Evolutionary conservation across 2,329 filamentous ascomycete genomes (phyloP).

Genomic region (Alternaria longipes): DNA sequence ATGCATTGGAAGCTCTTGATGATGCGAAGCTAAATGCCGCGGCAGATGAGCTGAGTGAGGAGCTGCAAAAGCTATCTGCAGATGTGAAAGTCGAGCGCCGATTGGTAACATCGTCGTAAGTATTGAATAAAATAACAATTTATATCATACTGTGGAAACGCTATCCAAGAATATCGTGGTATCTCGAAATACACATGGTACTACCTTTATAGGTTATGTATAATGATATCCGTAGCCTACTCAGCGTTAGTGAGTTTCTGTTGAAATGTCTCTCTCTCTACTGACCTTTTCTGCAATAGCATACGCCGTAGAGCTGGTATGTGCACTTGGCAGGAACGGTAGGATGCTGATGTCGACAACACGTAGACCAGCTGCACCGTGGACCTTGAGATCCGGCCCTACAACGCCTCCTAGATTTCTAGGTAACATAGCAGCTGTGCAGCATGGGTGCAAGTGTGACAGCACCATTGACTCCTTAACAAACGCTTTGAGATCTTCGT

Average conservation of each 20-base stretch:
- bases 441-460: constrained; percentile 19
- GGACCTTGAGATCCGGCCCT: constrained; percentile 10
- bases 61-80: constrained; percentile 27
- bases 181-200: background rate
- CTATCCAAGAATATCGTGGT: background rate
- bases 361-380: constrained; percentile 5
- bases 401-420: constrained; percentile 1
- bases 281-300: constrained; percentile 13
- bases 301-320: constrained; percentile 12
- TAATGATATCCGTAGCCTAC: background rate
- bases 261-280: background rate
- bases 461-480: constrained; percentile 5
- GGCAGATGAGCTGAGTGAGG: constrained; percentile 36
- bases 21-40: constrained; percentile 37
- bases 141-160: background rate
- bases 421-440: constrained; percentile 15
- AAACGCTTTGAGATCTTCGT: constrained; percentile 9
- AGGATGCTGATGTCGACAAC: constrained; percentile 15
- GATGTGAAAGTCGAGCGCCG: constrained; percentile 14
- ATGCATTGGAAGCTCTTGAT: constrained; percentile 30
- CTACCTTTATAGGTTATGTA: background rate
- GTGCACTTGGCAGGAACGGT: constrained; percentile 10
- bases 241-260: background rate
- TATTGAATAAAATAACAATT: background rate
- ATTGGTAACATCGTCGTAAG: background rate